A percentile compares a stretch with the other conserved stretches of the same genome.
Evolutionary conservation across 2,329 filamentous ascomycete genomes (phyloP).

Genomic region (Colletotrichum lupini): DNA sequence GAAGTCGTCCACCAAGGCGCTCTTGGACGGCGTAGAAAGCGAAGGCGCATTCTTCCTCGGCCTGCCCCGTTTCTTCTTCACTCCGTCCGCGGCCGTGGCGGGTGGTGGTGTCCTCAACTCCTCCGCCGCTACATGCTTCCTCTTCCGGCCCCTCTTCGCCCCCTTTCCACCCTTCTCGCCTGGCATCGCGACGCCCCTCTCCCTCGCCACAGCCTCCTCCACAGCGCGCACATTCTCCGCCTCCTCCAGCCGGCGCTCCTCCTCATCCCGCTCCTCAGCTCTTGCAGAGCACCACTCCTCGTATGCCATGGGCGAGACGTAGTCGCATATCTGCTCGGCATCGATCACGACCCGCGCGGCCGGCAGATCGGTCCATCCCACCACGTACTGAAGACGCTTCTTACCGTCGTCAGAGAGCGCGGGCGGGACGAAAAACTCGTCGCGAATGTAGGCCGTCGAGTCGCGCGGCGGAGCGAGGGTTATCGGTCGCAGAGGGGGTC

Average conservation of each 20-base stretch:
- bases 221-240: slow-evolving; percentile 37
- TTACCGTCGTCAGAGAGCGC: slow-evolving; percentile 47
- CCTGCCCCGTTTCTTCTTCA: slow-evolving; percentile 35
- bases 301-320: slow-evolving; percentile 65
- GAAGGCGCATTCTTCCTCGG: slow-evolving; percentile 44
- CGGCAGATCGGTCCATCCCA: slow-evolving; percentile 66
- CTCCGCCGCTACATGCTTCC: neutral
- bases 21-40: slow-evolving; percentile 50
- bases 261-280: slow-evolving; percentile 55
- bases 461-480: slow-evolving; percentile 60
- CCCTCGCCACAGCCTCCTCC: slow-evolving; percentile 13
- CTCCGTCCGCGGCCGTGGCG: slow-evolving; percentile 36
- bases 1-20: slow-evolving; percentile 41
- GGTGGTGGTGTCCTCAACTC: neutral
- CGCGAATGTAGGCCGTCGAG: slow-evolving; percentile 67
- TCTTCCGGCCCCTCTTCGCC: neutral
- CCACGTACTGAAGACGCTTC: slow-evolving; percentile 62
- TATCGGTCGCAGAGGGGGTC: slow-evolving; percentile 59
- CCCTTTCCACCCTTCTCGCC: slow-evolving; percentile 1
- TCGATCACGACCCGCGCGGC: slow-evolving; percentile 59
- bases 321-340: slow-evolving; percentile 62
- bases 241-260: slow-evolving; percentile 43
- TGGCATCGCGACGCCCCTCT: neutral
- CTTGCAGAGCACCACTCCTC: slow-evolving; percentile 67
- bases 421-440: slow-evolving; percentile 59